Base-by-base conservation (phyloP, 495 filamentous ascomycete genomes). In the Parathielavia appendiculata region DNA sequence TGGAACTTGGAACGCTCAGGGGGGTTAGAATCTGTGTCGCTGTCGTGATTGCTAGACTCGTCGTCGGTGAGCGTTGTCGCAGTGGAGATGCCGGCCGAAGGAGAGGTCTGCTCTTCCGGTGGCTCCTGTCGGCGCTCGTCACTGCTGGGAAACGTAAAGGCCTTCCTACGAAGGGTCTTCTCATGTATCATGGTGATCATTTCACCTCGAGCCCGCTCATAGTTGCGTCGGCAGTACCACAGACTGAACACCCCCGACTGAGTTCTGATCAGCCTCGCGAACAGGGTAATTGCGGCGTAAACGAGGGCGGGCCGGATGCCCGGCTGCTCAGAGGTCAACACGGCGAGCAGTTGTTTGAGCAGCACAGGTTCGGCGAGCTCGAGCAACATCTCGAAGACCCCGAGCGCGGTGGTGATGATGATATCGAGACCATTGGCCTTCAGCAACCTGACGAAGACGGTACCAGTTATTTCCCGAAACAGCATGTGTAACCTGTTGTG, bases 101-200 rank as follows among this genome's bases (percentile, higher is more conserved):
- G 49, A 9, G 67, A 40, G 16, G 66, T 56, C 30, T 59, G 45
- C 8, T 65, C 57, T 53, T 56, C 59, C 58, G 30, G 8, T 12
- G 35, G 19, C 4, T 35, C 45, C 23, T 14, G 23, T 4, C 19
- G 22, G 11, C 46, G 36, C 5, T 55, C 43, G 20, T 46, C 48
- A 3, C 54, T 53, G 58, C 61, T 76, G 46, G 72, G 72, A 32
- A 78, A 67, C 10, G 83, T 82, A 54, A 88, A 79, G 0, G 89
- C 81, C 70, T 92, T 92, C 35, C 90, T 75, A 6, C 83, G 81
- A 10, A 93, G 70, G 0, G 88, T 89, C 71, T 95, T 95, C 66
- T 91, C 89, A 56, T 91, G 91, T 26, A 93, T 76, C 82, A 90
- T 91, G 54, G 89, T 92, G 50, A 95, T 86, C 83, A 92, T 84